phyloP scores from a whole-genome alignment of 2,329 filamentous ascomycete genomes.

The Aspergillus sp. region DNA sequence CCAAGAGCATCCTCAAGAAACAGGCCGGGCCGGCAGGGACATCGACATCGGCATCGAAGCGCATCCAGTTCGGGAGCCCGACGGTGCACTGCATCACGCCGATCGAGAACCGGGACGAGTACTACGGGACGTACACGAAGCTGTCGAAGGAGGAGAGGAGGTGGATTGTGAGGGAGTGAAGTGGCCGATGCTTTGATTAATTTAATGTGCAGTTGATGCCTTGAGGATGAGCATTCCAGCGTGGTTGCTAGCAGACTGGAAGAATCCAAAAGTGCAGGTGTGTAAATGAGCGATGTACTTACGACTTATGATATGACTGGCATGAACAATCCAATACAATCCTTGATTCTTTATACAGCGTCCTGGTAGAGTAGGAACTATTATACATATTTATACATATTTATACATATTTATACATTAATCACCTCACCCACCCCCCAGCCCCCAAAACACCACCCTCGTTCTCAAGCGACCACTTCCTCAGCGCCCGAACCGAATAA shows the following conservation, averaged over 20 bases:
- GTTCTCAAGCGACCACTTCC: conserved; percentile 74
- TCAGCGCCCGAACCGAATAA: conserved; percentile 59
- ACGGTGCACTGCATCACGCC: conserved; percentile 49
- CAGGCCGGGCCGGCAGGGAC: conserved; percentile 19
- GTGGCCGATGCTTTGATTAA: too few species aligned
- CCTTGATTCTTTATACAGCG: too few species aligned
- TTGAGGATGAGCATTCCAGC: too few species aligned
- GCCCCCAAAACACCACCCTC: neutral
- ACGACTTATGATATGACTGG: conserved; percentile 23
- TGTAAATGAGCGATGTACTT: conserved; percentile 22
- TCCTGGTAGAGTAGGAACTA: too few species aligned
- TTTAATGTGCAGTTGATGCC: too few species aligned
- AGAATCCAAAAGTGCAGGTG: neutral
- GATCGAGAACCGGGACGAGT: conserved; percentile 49
- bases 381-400: neutral
- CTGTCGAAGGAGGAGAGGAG: conserved; percentile 48
- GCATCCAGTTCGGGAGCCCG: conserved; percentile 46
- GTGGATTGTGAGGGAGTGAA: conserved; percentile 43
- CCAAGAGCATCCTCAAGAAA: conserved; percentile 52
- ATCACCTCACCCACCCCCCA: neutral
- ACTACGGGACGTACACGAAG: conserved; percentile 49
- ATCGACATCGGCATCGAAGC: conserved; percentile 23
- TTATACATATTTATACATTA: neutral
- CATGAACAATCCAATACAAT: neutral
- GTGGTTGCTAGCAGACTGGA: neutral